Conservation (phyloP, 2,329 filamentous ascomycete genomes). For the Aureobasidium zeae region DNA sequence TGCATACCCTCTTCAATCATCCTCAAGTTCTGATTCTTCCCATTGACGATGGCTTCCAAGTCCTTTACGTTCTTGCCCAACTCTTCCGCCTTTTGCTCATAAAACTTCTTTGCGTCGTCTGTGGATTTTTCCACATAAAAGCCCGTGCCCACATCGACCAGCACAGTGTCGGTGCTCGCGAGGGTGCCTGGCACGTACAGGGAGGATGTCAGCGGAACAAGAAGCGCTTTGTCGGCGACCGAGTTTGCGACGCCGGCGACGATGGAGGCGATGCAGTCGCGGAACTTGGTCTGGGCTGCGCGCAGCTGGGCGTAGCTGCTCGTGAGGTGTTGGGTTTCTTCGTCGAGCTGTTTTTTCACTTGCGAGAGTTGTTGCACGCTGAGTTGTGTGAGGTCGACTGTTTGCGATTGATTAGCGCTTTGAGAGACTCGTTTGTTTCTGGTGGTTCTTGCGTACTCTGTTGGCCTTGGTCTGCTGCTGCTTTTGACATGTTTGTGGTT, state of each 20-base stretch:
- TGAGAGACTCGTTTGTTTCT: no score
- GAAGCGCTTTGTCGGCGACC: conserved; percentile 50
- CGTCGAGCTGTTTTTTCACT: conserved; percentile 92
- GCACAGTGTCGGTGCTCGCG: conserved; percentile 62
- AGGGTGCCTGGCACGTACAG: conserved; percentile 85
- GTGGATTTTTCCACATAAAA: conserved; percentile 84
- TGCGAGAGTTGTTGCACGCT: conserved; percentile 76
- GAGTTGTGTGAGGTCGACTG: conserved; percentile 65
- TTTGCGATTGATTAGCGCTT: no score
- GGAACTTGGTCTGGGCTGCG: conserved; percentile 82
- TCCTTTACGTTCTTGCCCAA: conserved; percentile 56
- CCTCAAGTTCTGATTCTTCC: conserved; percentile 75
- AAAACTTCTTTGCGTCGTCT: conserved; percentile 56
- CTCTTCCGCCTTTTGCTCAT: conserved; percentile 58
- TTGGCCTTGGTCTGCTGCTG: conserved; percentile 3
- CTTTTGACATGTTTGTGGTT: conserved; percentile 11
- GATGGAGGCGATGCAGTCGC: conserved; percentile 77
- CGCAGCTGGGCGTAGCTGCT: conserved; percentile 83
- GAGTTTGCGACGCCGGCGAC: conserved; percentile 30
- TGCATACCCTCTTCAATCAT: conserved; percentile 62
- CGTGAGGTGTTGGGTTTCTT: conserved; percentile 91
- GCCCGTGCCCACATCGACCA: conserved; percentile 89
- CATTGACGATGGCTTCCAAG: conserved; percentile 57
- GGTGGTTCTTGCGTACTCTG: background rate
- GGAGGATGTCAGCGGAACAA: conserved; percentile 91